phyloP scores from a whole-genome alignment of 345 rosid genomes.

The Excoecaria agallocha region DNA sequence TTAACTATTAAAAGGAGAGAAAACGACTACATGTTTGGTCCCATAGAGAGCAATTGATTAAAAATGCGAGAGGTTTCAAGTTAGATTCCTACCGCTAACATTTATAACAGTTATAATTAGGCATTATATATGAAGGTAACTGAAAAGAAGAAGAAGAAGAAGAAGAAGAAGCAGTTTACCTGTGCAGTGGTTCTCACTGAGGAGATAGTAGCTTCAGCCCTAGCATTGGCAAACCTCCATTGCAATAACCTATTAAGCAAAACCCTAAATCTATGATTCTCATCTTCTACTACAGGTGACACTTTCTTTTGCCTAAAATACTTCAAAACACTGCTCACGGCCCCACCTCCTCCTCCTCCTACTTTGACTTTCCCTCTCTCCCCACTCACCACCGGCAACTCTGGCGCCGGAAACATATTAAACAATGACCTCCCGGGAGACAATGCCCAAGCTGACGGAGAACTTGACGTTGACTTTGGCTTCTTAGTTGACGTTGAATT shows the following conservation, averaged over 20 bases:
- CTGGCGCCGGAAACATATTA: slow-evolving; percentile 26
- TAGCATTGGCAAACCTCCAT: slow-evolving; percentile 64
- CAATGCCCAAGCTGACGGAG: slow-evolving; percentile 79
- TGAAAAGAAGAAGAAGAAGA: not conserved
- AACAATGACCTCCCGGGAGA: slow-evolving; percentile 55
- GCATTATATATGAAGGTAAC: not conserved
- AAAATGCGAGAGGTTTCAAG: too few relatives aligned
- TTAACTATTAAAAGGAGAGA: too few relatives aligned
- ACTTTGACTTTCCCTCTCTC: slow-evolving; percentile 25
- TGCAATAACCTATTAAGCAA: slow-evolving; percentile 50
- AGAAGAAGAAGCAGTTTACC: too few relatives aligned
- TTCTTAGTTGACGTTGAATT: slow-evolving; percentile 22
- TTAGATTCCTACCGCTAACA: not conserved
- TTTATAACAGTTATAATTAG: too few relatives aligned
- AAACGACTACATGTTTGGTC: too few relatives aligned
- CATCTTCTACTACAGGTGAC: slow-evolving; percentile 50
- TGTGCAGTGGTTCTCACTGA: slow-evolving; percentile 34
- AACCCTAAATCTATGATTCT: slow-evolving; percentile 45
- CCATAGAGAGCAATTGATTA: too few relatives aligned
- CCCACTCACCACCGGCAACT: slow-evolving; percentile 19
- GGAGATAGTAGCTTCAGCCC: slow-evolving; percentile 42
- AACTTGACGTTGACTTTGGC: slow-evolving; percentile 27
- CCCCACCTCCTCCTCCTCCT: slow-evolving; percentile 37
- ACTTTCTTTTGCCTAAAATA: slow-evolving; percentile 67
- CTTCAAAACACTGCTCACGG: slow-evolving; percentile 54